A percentile compares a stretch with the other conserved stretches of the same genome.
Evolutionary conservation across 2,329 filamentous ascomycete genomes (phyloP).

Genomic region (Neocucurbitaria cava): DNA sequence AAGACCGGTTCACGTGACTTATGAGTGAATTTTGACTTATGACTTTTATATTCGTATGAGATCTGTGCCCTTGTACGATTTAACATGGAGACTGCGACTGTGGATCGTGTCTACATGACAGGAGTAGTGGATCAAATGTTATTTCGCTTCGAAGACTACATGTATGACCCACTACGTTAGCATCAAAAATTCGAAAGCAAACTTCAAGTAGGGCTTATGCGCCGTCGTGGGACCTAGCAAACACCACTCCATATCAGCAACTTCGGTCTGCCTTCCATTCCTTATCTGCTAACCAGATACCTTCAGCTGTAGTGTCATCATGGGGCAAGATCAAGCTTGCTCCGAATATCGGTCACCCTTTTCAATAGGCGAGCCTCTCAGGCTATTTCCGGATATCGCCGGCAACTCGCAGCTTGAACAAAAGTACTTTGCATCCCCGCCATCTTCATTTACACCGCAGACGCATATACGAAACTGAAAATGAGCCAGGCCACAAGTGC

Average conservation of each 20-base stretch:
- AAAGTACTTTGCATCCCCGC: not conserved
- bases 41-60: not conserved
- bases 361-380: no score
- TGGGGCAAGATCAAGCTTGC: no score
- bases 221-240: not conserved
- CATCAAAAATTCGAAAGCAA: not conserved
- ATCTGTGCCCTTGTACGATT: no score
- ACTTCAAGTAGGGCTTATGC: not conserved
- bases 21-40: not conserved
- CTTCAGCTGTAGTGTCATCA: no score
- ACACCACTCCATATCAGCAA: no score
- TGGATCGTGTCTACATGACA: not conserved
- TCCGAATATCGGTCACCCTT: no score
- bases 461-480: not conserved
- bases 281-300: no score
- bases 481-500: not conserved
- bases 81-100: not conserved
- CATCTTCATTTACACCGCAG: not conserved
- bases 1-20: slow-evolving; percentile 19
- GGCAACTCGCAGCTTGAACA: not conserved
- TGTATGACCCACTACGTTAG: not conserved
- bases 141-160: not conserved
- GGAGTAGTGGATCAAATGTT: not conserved
- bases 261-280: no score
- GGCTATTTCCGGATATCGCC: not conserved